A percentile compares a stretch with the other conserved stretches of the same genome.
These are phyloP conservation scores for Microsporum ferrugineum DNA, from an alignment of 2,329 filamentous ascomycete genomes.

Conservation along the genomic window DNA sequence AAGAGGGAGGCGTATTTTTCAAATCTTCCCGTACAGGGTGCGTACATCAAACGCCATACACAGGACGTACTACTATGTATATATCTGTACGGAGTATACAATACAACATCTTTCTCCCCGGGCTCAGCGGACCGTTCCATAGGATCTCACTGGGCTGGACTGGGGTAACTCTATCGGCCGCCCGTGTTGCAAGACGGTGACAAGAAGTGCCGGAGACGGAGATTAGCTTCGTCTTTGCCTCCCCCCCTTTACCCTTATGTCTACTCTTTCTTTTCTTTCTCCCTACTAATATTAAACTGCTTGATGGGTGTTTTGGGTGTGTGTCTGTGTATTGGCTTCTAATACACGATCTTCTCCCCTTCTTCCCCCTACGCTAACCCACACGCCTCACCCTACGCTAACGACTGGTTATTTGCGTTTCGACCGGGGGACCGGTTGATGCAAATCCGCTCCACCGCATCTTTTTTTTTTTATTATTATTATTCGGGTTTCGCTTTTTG, in stretches of 20 bases:
- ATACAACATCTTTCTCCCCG: neutral
- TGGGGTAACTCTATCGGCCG: constrained; percentile 4
- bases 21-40: neutral
- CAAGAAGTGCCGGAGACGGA: neutral
- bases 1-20: neutral
- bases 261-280: neutral
- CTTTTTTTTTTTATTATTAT: neutral
- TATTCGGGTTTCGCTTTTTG: constrained; percentile 1
- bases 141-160: constrained; percentile 3
- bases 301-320: too few relatives aligned
- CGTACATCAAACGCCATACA: neutral
- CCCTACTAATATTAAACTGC: neutral
- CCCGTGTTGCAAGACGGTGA: neutral
- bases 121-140: constrained; percentile 14
- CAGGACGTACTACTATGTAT: neutral
- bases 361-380: neutral
- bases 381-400: constrained; percentile 1
- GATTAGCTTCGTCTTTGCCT: neutral
- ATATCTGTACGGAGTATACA: constrained; percentile 4
- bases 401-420: constrained; percentile 2
- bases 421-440: neutral
- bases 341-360: neutral
- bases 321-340: neutral
- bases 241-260: neutral
- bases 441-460: constrained; percentile 3